Base-by-base conservation (phyloP, 805 yeast genomes). In the Saccharomycopsis oosterbeekiorum region DNA sequence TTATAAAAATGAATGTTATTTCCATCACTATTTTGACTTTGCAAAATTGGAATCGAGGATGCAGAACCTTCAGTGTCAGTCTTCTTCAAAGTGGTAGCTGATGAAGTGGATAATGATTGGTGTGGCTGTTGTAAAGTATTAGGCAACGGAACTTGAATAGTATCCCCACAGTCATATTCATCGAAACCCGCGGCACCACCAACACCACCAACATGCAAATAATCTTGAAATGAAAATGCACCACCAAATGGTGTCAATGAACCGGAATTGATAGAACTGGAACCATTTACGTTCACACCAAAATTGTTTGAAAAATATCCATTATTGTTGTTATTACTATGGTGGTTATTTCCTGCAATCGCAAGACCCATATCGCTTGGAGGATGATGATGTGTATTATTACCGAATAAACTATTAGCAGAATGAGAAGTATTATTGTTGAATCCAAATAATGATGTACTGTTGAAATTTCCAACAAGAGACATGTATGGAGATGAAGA, bases 141-240 rank as follows among this genome's bases (percentile, higher is more conserved):
- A 21, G 53, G 53, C n/a, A 56, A 59, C 6, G 53, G 53, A 21
- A 47, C 53, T 24, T 47, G 53, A 21, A 47, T 24, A 11, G 53
- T 55, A 15, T 55, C 60, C 29, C 55, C 61, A 19, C 21, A 39
- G 19, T 40, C 57, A 2, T 57, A 34, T 19, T 59, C 58, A 1
- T 61, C 68, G 62, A 72, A 76, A 0, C 78, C 78, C 4, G 76
- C 76, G 43, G 78, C 78, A 58, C 76, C 78, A n/a, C 73, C 73
- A 14, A 74, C 71, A 14, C 74, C 68, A 21, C 77, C 75, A 62
- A 74, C 65, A n/a, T 76, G 75, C 36, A 76, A 63, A 65, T 73
- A 75, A 63, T 76, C 78, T 43, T 73, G 72, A 60, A 77, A 65
- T 4, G 53, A 47, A 9, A 47, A 47, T 2, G 21, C 17, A 21